phyloP scores from a whole-genome alignment of 2,329 filamentous ascomycete species.

The Phaeomoniella chlamydospora region DNA sequence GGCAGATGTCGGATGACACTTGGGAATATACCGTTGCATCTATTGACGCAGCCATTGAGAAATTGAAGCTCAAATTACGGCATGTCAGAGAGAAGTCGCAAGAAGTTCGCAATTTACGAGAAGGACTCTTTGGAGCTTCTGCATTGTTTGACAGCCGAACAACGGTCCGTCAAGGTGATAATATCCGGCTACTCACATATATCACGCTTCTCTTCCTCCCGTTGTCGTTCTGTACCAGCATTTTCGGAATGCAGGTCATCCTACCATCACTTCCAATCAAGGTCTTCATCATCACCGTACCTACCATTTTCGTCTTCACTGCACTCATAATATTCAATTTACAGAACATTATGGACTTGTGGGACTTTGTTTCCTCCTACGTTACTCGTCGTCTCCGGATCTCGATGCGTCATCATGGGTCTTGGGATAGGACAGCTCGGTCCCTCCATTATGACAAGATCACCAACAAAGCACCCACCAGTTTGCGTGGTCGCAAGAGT shows the following conservation, averaged over 20 bases:
- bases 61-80: background rate
- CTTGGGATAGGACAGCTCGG: background rate
- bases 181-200: slow-evolving; percentile 10
- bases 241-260: slow-evolving; percentile 2
- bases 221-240: slow-evolving; percentile 8
- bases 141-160: slow-evolving; percentile 10
- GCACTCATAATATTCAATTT: background rate
- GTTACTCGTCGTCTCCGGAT: background rate
- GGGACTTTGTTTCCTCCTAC: background rate
- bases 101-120: slow-evolving; percentile 1
- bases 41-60: background rate
- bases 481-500: background rate
- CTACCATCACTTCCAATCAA: background rate
- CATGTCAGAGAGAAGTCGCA: slow-evolving; percentile 1
- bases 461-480: background rate
- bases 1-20: slow-evolving; percentile 1
- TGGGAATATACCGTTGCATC: background rate
- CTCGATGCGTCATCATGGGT: background rate
- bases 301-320: background rate
- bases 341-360: background rate
- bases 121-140: slow-evolving; percentile 3
- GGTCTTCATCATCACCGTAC: slow-evolving; percentile 1
- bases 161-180: slow-evolving; percentile 10
- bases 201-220: slow-evolving; percentile 10
- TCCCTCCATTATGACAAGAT: background rate